Percentiles rank a stretch among this genome's conserved stretches.
These are phyloP conservation scores for Leucogyrophana mollusca DNA, from an alignment of 768 basidiomycete genomes.

Conservation along the genomic window DNA sequence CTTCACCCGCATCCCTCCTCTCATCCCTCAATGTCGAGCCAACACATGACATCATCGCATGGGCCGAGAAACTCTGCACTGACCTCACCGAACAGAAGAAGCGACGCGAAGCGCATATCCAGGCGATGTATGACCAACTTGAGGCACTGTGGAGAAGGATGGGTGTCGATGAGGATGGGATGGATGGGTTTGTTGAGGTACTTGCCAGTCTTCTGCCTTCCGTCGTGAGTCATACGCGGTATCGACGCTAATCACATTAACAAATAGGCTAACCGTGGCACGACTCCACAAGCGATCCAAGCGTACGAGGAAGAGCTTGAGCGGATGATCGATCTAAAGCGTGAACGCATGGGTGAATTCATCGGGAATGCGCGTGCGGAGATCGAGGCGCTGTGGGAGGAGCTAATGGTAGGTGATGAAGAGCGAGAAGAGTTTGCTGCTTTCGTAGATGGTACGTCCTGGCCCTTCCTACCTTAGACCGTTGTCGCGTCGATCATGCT, in stretches of 20 bases:
- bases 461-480: not conserved
- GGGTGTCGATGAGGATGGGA: constrained; percentile 73
- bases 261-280: constrained; percentile 59
- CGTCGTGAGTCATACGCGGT: too few species aligned
- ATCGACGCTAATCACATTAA: too few species aligned
- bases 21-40: constrained; percentile 64
- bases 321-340: constrained; percentile 85
- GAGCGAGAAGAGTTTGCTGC: constrained; percentile 80
- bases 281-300: constrained; percentile 69
- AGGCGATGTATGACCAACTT: constrained; percentile 90
- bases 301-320: constrained; percentile 91
- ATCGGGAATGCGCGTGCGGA: constrained; percentile 79
- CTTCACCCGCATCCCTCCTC: constrained; percentile 20
- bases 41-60: constrained; percentile 66
- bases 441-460: constrained; percentile 71
- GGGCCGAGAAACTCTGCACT: constrained; percentile 57
- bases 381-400: constrained; percentile 81
- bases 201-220: constrained; percentile 22
- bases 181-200: constrained; percentile 90
- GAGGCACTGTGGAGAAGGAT: constrained; percentile 89
- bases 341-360: constrained; percentile 85
- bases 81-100: constrained; percentile 74
- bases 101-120: constrained; percentile 79
- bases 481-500: not conserved
- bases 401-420: constrained; percentile 81